A percentile compares a stretch with the other conserved stretches of the same genome.
phyloP scores from a whole-genome alignment of 805 yeast species.

The Spathaspora sp. region DNA sequence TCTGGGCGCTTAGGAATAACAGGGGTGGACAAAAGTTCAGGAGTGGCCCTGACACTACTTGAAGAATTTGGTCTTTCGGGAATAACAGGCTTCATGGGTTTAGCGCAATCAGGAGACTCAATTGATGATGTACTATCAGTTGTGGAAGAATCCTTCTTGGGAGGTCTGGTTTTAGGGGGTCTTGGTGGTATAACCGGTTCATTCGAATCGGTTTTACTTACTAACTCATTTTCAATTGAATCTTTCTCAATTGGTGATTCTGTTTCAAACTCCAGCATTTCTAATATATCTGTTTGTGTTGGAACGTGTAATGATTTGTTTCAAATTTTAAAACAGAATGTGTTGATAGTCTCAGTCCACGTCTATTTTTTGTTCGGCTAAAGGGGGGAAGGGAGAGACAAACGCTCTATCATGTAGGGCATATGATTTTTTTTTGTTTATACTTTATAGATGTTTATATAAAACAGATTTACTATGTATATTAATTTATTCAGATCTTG shows the following conservation, averaged over 20 bases:
- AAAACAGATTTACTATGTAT: background rate
- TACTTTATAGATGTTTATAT: too few relatives aligned
- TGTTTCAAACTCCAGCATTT: background rate
- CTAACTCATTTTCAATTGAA: background rate
- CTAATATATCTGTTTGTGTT: background rate
- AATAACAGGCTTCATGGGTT: background rate
- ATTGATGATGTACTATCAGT: background rate
- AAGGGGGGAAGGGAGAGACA: background rate
- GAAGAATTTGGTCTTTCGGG: background rate
- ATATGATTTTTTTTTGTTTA: too few relatives aligned
- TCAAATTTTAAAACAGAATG: background rate
- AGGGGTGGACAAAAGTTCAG: background rate
- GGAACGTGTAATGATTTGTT: background rate
- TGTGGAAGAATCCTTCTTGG: background rate
- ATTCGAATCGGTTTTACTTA: background rate
- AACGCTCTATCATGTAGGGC: background rate
- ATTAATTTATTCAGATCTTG: background rate
- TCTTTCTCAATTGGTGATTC: background rate
- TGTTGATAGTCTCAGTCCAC: background rate
- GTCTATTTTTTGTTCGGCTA: background rate
- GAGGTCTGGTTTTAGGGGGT: background rate
- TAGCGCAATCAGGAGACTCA: background rate
- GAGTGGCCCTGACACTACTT: background rate
- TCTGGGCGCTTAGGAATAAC: background rate
- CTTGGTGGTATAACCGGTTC: constrained; percentile 2